These are phyloP conservation scores for Barbarea vulgaris DNA, from an alignment of 345 rosid genomes.

Conservation along the genomic window DNA sequence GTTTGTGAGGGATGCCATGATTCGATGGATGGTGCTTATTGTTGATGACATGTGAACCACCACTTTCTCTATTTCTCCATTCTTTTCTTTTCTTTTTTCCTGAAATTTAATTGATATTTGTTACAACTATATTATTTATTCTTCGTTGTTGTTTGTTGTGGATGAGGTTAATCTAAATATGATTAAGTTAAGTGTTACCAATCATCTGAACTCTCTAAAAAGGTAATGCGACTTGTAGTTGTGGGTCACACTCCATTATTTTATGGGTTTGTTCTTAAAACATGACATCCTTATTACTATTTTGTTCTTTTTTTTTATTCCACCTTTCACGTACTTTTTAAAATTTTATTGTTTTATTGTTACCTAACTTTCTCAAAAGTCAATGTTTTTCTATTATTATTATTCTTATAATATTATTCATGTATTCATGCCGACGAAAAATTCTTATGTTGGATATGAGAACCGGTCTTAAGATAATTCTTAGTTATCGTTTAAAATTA, in stretches of 20 bases:
- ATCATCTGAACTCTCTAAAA: constrained; percentile 33
- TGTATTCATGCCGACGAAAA: constrained; percentile 24
- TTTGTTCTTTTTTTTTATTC: neutral
- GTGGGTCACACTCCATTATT: constrained; percentile 16
- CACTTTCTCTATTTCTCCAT: constrained; percentile 20
- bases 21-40: constrained; percentile 33
- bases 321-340: neutral
- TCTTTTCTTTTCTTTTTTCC: neutral
- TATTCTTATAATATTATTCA: neutral
- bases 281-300: constrained; percentile 16
- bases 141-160: neutral
- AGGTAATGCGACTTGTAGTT: constrained; percentile 20
- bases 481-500: too few relatives aligned
- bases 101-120: neutral
- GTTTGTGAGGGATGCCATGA: constrained; percentile 31
- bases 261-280: neutral
- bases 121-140: neutral
- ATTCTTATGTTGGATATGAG: neutral
- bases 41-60: constrained; percentile 40
- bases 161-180: constrained; percentile 18
- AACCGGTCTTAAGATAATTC: neutral
- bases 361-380: constrained; percentile 28
- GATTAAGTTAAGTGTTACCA: constrained; percentile 26
- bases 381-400: constrained; percentile 24
- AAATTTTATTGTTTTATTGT: neutral